Percentiles rank a stretch among this genome's conserved stretches.
phyloP scores from a whole-genome alignment of 1,284 basidiomycete genomes.

The Apiotrichum gamsii region DNA sequence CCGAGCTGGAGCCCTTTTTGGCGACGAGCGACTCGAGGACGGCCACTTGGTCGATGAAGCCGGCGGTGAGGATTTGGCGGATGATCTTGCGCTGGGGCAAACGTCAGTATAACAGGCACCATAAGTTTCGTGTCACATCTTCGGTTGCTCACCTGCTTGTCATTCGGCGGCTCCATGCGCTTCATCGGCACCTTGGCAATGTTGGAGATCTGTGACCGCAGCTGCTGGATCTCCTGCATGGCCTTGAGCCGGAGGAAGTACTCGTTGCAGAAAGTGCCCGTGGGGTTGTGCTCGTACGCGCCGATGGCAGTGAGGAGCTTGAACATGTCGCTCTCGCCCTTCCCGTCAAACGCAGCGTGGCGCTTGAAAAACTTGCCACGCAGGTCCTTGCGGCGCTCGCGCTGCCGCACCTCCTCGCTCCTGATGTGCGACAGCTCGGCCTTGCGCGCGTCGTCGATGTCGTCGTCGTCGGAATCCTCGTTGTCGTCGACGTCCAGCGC shows the following conservation, averaged over 20 bases:
- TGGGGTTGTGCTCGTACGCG: slow-evolving; percentile 87
- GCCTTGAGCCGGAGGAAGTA: slow-evolving; percentile 93
- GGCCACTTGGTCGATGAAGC: slow-evolving; percentile 94
- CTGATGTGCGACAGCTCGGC: slow-evolving; percentile 55
- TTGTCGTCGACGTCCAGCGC: slow-evolving; percentile 45
- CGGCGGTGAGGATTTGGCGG: slow-evolving; percentile 79
- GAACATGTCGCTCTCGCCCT: slow-evolving; percentile 81
- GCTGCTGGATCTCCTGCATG: slow-evolving; percentile 98
- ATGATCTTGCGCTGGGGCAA: slow-evolving; percentile 72
- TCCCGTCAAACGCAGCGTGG: slow-evolving; percentile 59
- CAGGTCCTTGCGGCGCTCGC: slow-evolving; percentile 60
- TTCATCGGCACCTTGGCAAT: slow-evolving; percentile 67
- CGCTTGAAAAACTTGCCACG: slow-evolving; percentile 72
- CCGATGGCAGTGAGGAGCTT: slow-evolving; percentile 85
- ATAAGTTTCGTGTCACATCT: too few species aligned
- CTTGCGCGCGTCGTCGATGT: slow-evolving; percentile 43
- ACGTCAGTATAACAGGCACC: background rate
- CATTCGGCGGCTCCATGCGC: slow-evolving; percentile 46
- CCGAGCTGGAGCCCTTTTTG: slow-evolving; percentile 50
- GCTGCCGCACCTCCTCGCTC: slow-evolving; percentile 57
- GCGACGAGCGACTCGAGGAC: slow-evolving; percentile 78
- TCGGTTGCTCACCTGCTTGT: slow-evolving; percentile 48
- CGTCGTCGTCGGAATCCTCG: slow-evolving; percentile 49
- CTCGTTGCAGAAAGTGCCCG: slow-evolving; percentile 70
- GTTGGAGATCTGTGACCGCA: slow-evolving; percentile 80